Conservation (phyloP, 2,329 filamentous ascomycete genomes). For the Trichoderma simmonsii region DNA sequence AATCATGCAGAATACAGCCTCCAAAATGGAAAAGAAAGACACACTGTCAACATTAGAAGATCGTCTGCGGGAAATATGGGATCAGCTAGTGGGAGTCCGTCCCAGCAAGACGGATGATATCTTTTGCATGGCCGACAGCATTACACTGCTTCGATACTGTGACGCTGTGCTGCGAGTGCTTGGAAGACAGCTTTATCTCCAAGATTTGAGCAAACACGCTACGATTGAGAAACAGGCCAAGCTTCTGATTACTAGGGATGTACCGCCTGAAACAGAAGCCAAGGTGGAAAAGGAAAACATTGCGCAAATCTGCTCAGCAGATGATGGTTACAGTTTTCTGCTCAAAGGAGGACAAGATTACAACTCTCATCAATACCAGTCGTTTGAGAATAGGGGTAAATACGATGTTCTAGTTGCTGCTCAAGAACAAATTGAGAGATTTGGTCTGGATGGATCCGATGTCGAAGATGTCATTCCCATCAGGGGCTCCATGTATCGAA, state of each 20-base stretch:
- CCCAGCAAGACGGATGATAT: slow-evolving; percentile 29
- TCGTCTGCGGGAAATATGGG: slow-evolving; percentile 28
- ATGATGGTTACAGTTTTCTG: neutral
- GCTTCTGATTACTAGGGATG: slow-evolving; percentile 22
- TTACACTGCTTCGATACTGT: slow-evolving; percentile 38
- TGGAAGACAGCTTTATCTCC: slow-evolving; percentile 33
- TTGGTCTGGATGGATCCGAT: slow-evolving; percentile 23
- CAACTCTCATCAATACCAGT: neutral
- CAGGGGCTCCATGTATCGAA: slow-evolving; percentile 30
- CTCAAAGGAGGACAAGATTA: neutral
- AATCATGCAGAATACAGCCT: neutral
- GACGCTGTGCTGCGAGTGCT: slow-evolving; percentile 29
- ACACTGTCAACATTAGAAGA: slow-evolving; percentile 19
- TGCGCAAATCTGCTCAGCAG: neutral
- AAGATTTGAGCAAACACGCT: slow-evolving; percentile 33
- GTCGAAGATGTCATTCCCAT: slow-evolving; percentile 33
- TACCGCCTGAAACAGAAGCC: neutral
- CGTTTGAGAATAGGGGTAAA: neutral
- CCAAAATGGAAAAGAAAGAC: neutral
- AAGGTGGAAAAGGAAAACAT: neutral
- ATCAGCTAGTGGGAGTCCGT: slow-evolving; percentile 29
- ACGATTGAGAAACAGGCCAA: slow-evolving; percentile 33
- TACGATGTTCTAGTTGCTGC: slow-evolving; percentile 17
- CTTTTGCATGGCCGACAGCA: slow-evolving; percentile 35
- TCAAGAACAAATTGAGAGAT: slow-evolving; percentile 1